Evolutionary conservation across 2,329 filamentous ascomycete species (phyloP).

Genomic region (Diplodia intermedia): DNA sequence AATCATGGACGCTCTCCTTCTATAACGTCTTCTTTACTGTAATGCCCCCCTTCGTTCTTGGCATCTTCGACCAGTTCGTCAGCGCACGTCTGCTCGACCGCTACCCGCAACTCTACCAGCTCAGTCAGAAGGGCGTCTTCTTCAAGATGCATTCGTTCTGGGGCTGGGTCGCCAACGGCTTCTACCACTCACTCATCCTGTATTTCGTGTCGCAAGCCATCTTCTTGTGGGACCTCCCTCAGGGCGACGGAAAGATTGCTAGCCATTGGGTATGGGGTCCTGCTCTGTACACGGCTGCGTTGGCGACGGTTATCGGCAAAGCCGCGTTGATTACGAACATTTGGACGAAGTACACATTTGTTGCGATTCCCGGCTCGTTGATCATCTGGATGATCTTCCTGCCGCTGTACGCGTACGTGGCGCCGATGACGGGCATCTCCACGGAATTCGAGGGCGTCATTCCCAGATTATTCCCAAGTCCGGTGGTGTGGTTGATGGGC

Average conservation of each 20-base stretch:
- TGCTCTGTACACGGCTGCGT: conserved; percentile 89
- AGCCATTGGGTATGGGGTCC: conserved; percentile 99
- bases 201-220: conserved; percentile 85
- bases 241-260: conserved; percentile 78
- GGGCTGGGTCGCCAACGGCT: conserved; percentile 91
- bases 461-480: conserved; percentile 77
- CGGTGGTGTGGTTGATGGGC: conserved; percentile 91
- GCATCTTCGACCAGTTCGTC: conserved; percentile 97
- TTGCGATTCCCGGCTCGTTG: conserved; percentile 94
- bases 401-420: conserved; percentile 83
- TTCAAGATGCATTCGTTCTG: conserved; percentile 93
- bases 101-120: conserved; percentile 93
- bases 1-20: conserved; percentile 99
- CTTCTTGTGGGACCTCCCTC: conserved; percentile 79
- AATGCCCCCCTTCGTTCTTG: conserved; percentile 88
- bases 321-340: conserved; percentile 94
- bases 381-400: conserved; percentile 90
- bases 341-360: conserved; percentile 97
- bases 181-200: conserved; percentile 94
- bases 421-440: conserved; percentile 81
- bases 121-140: conserved; percentile 91
- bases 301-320: conserved; percentile 92
- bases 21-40: conserved; percentile 99
- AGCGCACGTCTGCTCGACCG: conserved; percentile 91
- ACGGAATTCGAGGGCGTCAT: conserved; percentile 86